Percentiles rank a stretch among this genome's conserved stretches.
Evolutionary conservation across 2,329 filamentous ascomycete genomes (phyloP).

Genomic region (Fusarium piperis): DNA sequence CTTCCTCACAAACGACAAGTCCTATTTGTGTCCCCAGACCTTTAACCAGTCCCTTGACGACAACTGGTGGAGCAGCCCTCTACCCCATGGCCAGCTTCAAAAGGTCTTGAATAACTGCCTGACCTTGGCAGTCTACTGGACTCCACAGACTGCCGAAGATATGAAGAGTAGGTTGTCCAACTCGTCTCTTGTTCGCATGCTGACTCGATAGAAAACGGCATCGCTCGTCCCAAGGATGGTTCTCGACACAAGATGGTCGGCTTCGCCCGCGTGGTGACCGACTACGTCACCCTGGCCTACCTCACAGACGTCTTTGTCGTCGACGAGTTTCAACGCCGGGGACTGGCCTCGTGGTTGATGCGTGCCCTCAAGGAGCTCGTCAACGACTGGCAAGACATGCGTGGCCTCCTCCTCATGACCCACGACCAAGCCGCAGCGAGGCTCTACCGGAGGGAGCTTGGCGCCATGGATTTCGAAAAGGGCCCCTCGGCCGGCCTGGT

Average conservation of each 20-base stretch:
- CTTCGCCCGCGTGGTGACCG: slow-evolving; percentile 70
- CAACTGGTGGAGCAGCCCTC: slow-evolving; percentile 67
- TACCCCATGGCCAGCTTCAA: slow-evolving; percentile 59
- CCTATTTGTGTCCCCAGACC: slow-evolving; percentile 62
- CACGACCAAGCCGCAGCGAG: slow-evolving; percentile 50
- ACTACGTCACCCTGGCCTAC: slow-evolving; percentile 74
- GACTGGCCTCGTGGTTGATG: slow-evolving; percentile 74
- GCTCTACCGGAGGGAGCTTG: slow-evolving; percentile 60
- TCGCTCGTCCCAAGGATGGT: slow-evolving; percentile 44
- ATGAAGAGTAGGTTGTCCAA: slow-evolving; percentile 49
- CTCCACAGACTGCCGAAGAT: slow-evolving; percentile 50
- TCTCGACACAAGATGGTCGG: slow-evolving; percentile 51
- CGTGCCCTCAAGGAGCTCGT: slow-evolving; percentile 66
- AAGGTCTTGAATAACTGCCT: slow-evolving; percentile 67
- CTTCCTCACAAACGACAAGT: slow-evolving; percentile 69
- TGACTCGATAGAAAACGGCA: slow-evolving; percentile 45
- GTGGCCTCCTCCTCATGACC: slow-evolving; percentile 67
- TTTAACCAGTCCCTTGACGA: slow-evolving; percentile 67
- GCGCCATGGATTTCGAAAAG: slow-evolving; percentile 56
- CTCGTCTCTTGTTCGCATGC: neutral
- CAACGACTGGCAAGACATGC: slow-evolving; percentile 66
- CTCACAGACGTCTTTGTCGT: slow-evolving; percentile 74
- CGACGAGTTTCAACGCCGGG: slow-evolving; percentile 66
- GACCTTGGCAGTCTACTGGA: slow-evolving; percentile 67
- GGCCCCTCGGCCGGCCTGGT: slow-evolving; percentile 52